phyloP scores from a whole-genome alignment of 1,284 basidiomycete genomes.

The Pholiota adiposa region DNA sequence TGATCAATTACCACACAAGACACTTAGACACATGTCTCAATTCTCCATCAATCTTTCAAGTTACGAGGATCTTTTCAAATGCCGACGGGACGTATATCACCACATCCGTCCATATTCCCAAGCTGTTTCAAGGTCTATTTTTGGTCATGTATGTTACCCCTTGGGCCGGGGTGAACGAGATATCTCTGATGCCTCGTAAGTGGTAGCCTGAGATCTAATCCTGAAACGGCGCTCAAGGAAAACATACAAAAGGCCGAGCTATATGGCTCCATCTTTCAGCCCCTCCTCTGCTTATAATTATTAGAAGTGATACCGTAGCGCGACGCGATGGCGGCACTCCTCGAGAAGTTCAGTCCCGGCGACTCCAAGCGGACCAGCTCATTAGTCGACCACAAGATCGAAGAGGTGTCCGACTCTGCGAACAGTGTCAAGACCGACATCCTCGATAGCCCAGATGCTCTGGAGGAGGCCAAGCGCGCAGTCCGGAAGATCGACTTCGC shows the following conservation, averaged over 20 bases:
- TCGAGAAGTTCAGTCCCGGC: not conserved
- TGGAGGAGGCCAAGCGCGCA: conserved; percentile 22
- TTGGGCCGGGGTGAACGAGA: not conserved
- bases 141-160: not conserved
- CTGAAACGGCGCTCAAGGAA: not conserved
- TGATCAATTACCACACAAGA: not conserved
- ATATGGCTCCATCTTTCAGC: not conserved
- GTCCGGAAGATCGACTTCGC: conserved; percentile 34
- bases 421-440: conserved; percentile 11
- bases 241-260: not conserved
- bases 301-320: not conserved
- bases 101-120: not conserved
- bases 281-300: no score
- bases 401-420: not conserved
- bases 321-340: not conserved
- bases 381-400: conserved; percentile 7
- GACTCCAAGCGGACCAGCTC: conserved; percentile 11
- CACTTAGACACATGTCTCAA: not conserved
- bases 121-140: not conserved
- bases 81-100: not conserved
- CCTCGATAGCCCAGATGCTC: conserved; percentile 10
- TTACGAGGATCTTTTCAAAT: not conserved
- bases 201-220: not conserved
- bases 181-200: not conserved
- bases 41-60: not conserved